phyloP scores from a whole-genome alignment of 1,139 yeast species.

The Nakaseomyces nivariensis region DNA sequence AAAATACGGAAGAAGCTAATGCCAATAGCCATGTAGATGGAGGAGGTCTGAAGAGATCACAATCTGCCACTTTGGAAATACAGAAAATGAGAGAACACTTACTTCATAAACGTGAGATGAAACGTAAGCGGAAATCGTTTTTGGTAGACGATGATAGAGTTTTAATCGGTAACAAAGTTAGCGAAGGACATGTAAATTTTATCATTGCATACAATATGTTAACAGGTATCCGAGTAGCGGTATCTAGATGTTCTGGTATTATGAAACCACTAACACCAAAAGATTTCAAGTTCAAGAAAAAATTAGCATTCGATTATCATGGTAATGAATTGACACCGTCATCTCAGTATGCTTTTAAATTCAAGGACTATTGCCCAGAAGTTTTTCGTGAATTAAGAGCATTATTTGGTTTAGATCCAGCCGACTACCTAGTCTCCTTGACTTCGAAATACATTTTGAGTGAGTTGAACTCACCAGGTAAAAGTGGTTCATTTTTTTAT shows the following conservation, averaged over 20 bases:
- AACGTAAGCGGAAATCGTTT: slow-evolving; percentile 23
- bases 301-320: slow-evolving; percentile 74
- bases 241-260: slow-evolving; percentile 80
- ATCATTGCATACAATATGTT: slow-evolving; percentile 95
- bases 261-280: slow-evolving; percentile 60
- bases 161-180: slow-evolving; percentile 69
- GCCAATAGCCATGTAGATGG: slow-evolving; percentile 4
- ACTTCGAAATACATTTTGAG: slow-evolving; percentile 89
- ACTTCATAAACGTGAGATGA: slow-evolving; percentile 27
- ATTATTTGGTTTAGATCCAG: slow-evolving; percentile 82
- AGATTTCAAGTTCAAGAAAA: slow-evolving; percentile 65
- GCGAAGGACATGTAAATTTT: slow-evolving; percentile 88
- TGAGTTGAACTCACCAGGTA: slow-evolving; percentile 93
- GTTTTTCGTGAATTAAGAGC: slow-evolving; percentile 81
- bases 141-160: slow-evolving; percentile 52
- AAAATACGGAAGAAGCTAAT: neutral
- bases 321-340: slow-evolving; percentile 83
- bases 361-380: slow-evolving; percentile 92
- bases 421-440: slow-evolving; percentile 84
- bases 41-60: slow-evolving; percentile 21
- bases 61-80: slow-evolving; percentile 25
- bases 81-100: slow-evolving; percentile 26
- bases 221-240: slow-evolving; percentile 93
- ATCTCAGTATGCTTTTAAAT: slow-evolving; percentile 89
- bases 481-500: slow-evolving; percentile 92